A percentile compares a stretch with the other conserved stretches of the same genome.
Conservation (phyloP, 176 grass and related monocot genomes). For the Oryza brachyantha region DNA sequence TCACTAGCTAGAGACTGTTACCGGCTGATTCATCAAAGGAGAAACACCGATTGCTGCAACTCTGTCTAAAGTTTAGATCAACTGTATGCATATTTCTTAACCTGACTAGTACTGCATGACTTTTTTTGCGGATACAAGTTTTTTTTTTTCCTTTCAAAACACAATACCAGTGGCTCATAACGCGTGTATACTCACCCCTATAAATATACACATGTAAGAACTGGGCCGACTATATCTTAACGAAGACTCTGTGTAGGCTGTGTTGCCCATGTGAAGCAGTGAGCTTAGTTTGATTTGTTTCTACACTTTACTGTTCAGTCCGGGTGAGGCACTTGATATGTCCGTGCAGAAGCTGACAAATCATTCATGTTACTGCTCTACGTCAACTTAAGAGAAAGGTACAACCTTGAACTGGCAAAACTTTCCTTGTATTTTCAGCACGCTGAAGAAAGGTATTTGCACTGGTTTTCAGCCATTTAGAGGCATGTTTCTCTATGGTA, state of each 20-base stretch:
- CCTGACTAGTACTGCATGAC: background rate
- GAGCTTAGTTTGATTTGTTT: background rate
- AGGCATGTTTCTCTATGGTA: too few species aligned
- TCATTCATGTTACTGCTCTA: background rate
- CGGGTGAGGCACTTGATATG: background rate
- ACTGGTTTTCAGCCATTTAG: too few species aligned
- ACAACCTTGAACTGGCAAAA: background rate
- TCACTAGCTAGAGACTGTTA: too few species aligned
- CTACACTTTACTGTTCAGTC: background rate
- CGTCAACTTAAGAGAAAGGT: background rate
- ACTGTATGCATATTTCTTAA: background rate
- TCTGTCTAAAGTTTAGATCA: background rate
- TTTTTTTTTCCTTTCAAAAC: too few species aligned
- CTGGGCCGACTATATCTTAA: too few species aligned
- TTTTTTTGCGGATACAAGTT: too few species aligned
- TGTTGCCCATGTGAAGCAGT: background rate
- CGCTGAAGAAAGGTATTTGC: too few species aligned
- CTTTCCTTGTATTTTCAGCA: background rate
- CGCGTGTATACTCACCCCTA: too few species aligned
- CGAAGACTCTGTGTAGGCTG: too few species aligned
- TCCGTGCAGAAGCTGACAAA: background rate
- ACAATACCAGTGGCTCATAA: too few species aligned
- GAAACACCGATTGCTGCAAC: background rate
- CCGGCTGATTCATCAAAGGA: too few species aligned
- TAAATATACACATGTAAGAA: too few species aligned